Evolutionary conservation across 495 filamentous ascomycete species (phyloP), one percentile per base, ranked within the genome.

Genomic region (Penicillium parvum): DNA sequence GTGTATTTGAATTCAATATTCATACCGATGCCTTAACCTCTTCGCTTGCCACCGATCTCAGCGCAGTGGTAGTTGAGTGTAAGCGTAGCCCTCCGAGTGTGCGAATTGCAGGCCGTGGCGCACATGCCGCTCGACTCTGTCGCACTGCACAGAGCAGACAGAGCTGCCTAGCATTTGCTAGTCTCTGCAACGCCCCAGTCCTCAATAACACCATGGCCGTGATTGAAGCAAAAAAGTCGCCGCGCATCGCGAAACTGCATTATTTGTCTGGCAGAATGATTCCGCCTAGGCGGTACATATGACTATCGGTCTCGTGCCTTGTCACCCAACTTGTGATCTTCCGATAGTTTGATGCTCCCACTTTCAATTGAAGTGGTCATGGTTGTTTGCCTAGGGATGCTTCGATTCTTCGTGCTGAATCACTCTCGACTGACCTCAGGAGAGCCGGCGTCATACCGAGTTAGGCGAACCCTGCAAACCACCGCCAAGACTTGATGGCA

Each of bases 151-250:
- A 32, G 21, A 12, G 32, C 29, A 42, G 30, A 27, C 29, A 43
- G n/a, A 44, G 8, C 23, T 28, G 35, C 23, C 34, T 49, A 11
- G 22, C 41, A 40, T 21, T 39, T 4, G 52, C 33, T 14, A 57
- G 38, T 26, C 47, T 42, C 28, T 52, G 58, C 27, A 55, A 33
- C 17, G 45, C 41, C 49, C 50, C 38, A 47, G 50, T 55, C 49
- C 49, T 61, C 10, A 41, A 43, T 26, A 58, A 30, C 40, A 53
- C 54, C 56, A 63, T 50, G 39, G 52, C 45, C 50, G 57, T 60
- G 33, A 17, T 53, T 45, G 36, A 53, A 40, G 48, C 22, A 40
- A 35, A 45, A 43, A 32, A 28, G 20, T 33, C 17, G 26, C 37
- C 44, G 22, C n/a, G n/a, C n/a, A 27, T 27, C 32, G 47, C 39